Evolutionary conservation across 768 basidiomycete species (phyloP).

Genomic region (Tricholoma sp.): DNA sequence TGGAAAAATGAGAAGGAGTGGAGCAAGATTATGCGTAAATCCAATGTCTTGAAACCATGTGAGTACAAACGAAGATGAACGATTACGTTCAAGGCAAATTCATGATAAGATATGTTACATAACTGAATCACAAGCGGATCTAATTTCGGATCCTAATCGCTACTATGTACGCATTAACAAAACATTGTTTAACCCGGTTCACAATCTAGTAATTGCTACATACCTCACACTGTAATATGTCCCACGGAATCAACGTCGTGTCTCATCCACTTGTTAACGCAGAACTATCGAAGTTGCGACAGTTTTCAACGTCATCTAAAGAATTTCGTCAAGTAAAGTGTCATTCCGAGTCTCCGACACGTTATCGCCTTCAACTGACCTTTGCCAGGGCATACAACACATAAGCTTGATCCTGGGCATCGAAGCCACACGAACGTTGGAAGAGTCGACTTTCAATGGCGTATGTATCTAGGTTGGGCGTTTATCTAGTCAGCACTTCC

Average conservation of each 20-base stretch:
- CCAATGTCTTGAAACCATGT: constrained; percentile 73
- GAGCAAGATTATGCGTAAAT: constrained; percentile 45
- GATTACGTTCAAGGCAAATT: constrained; percentile 1
- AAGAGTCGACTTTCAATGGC: constrained; percentile 56
- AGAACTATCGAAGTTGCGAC: constrained; percentile 66
- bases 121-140: not conserved
- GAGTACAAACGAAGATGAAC: constrained; percentile 84
- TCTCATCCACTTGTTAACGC: constrained; percentile 72
- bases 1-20: constrained; percentile 55
- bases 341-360: not conserved
- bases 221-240: constrained; percentile 15
- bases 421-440: constrained; percentile 70
- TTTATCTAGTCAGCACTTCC: not conserved
- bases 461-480: constrained; percentile 35
- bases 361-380: not conserved
- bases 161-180: no score
- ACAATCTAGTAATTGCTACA: not conserved
- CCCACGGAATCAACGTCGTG: constrained; percentile 42
- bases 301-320: constrained; percentile 55
- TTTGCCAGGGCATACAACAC: constrained; percentile 60
- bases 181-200: not conserved
- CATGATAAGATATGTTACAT: constrained; percentile 1
- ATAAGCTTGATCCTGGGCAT: constrained; percentile 79
- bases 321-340: constrained; percentile 70
- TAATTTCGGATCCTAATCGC: constrained; percentile 1